These are phyloP conservation scores for Arctium lappa DNA, from an alignment of 129 eudicot genomes.

Conservation along the genomic window DNA sequence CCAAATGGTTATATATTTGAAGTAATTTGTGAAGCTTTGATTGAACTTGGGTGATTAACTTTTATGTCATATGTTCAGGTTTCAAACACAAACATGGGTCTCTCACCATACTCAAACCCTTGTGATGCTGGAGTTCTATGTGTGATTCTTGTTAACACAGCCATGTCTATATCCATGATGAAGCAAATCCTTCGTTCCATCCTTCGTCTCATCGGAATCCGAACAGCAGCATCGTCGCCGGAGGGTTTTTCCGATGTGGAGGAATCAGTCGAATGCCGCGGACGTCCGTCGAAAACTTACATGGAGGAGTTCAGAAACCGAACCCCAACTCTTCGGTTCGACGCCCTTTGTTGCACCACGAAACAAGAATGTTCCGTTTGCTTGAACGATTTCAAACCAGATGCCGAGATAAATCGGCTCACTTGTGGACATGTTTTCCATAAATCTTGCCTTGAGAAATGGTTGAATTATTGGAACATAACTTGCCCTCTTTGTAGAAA, in stretches of 20 bases:
- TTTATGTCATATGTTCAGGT: slow-evolving; percentile 30
- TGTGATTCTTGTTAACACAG: slow-evolving; percentile 69
- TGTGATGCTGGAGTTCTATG: slow-evolving; percentile 74
- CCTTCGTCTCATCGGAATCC: slow-evolving; percentile 58
- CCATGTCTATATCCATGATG: slow-evolving; percentile 57
- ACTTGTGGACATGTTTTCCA: slow-evolving; percentile 85
- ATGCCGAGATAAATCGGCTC: slow-evolving; percentile 60
- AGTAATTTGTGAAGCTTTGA: neutral
- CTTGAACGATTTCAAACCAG: slow-evolving; percentile 57
- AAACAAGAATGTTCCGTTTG: slow-evolving; percentile 80
- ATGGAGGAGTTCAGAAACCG: slow-evolving; percentile 61
- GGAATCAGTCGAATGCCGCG: slow-evolving; percentile 38
- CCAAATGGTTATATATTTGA: neutral
- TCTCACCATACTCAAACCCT: slow-evolving; percentile 63
- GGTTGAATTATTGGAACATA: slow-evolving; percentile 67
- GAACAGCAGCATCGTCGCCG: neutral
- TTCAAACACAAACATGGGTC: slow-evolving; percentile 51
- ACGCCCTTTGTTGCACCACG: slow-evolving; percentile 31
- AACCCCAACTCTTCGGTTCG: slow-evolving; percentile 54
- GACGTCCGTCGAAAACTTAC: slow-evolving; percentile 44
- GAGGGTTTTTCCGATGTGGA: slow-evolving; percentile 30
- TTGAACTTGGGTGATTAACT: too few species aligned
- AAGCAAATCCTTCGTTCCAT: slow-evolving; percentile 51
- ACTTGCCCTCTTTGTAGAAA: slow-evolving; percentile 87
- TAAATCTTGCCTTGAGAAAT: slow-evolving; percentile 62